phyloP scores from a whole-genome alignment of 1,284 basidiomycete genomes.

The Fomitopsis betulina region DNA sequence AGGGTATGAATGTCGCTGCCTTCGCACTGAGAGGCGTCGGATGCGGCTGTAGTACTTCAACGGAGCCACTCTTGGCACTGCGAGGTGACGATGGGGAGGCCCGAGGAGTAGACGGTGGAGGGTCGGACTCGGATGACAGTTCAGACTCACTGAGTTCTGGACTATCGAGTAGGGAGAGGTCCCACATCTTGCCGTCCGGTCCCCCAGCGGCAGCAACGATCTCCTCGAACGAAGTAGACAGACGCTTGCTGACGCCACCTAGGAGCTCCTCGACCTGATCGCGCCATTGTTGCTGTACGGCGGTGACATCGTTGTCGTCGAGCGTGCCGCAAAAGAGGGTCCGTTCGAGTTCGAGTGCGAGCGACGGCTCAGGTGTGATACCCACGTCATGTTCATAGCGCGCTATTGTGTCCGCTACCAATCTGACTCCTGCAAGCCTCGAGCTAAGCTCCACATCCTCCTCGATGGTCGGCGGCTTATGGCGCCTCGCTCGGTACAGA shows the following conservation, averaged over 20 bases:
- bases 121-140: slow-evolving; percentile 24
- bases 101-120: slow-evolving; percentile 23
- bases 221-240: slow-evolving; percentile 14
- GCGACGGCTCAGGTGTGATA: slow-evolving; percentile 11
- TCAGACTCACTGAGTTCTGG: slow-evolving; percentile 25
- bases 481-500: slow-evolving; percentile 15
- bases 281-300: slow-evolving; percentile 17
- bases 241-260: slow-evolving; percentile 20
- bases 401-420: slow-evolving; percentile 21
- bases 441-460: slow-evolving; percentile 22
- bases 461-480: slow-evolving; percentile 6
- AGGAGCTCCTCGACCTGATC: slow-evolving; percentile 20
- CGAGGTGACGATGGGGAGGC: background rate
- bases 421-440: slow-evolving; percentile 22
- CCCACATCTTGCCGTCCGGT: slow-evolving; percentile 16
- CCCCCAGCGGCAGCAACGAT: slow-evolving; percentile 1
- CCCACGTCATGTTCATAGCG: slow-evolving; percentile 26
- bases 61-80: background rate
- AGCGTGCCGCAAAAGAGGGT: slow-evolving; percentile 3
- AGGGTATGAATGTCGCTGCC: slow-evolving; percentile 25
- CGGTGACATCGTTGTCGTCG: slow-evolving; percentile 8
- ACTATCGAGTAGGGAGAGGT: slow-evolving; percentile 17
- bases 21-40: slow-evolving; percentile 28
- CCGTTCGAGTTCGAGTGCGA: background rate
- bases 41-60: slow-evolving; percentile 22